Evolutionary conservation across 2,329 filamentous ascomycete species (phyloP).

Genomic region (Lecanicillium sp.): DNA sequence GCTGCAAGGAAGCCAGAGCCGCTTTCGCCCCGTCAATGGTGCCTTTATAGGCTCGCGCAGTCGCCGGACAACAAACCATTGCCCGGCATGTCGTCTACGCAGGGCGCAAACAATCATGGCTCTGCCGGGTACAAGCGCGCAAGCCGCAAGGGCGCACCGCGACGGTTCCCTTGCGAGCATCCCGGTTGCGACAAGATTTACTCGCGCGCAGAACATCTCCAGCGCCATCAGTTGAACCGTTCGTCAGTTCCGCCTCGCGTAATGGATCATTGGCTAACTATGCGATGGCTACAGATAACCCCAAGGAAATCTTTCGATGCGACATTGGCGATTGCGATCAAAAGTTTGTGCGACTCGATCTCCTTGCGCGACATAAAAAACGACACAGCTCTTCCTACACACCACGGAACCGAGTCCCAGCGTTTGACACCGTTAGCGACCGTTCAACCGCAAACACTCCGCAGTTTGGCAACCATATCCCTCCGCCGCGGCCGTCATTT

Average conservation of each 20-base stretch:
- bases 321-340: conserved; percentile 68
- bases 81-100: conserved; percentile 1
- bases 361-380: conserved; percentile 61
- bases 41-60: conserved; percentile 16
- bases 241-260: conserved; percentile 25
- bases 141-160: conserved; percentile 40
- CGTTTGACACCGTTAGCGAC: conserved; percentile 31
- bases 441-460: not conserved
- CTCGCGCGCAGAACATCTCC: conserved; percentile 72
- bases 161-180: conserved; percentile 55
- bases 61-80: no score
- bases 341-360: conserved; percentile 70
- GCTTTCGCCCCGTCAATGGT: no score
- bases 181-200: conserved; percentile 72
- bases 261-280: conserved; percentile 11
- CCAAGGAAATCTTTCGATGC: conserved; percentile 72
- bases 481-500: conserved; percentile 1
- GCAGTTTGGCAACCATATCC: no score
- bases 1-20: no score
- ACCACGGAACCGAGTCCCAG: conserved; percentile 41
- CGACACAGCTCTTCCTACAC: conserved; percentile 50
- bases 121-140: conserved; percentile 36
- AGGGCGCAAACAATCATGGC: conserved; percentile 10
- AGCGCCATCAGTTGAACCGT: conserved; percentile 78
- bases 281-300: conserved; percentile 49